Conservation (phyloP, 2,329 filamentous ascomycete genomes). For the Raffaelea deltoideospora region DNA sequence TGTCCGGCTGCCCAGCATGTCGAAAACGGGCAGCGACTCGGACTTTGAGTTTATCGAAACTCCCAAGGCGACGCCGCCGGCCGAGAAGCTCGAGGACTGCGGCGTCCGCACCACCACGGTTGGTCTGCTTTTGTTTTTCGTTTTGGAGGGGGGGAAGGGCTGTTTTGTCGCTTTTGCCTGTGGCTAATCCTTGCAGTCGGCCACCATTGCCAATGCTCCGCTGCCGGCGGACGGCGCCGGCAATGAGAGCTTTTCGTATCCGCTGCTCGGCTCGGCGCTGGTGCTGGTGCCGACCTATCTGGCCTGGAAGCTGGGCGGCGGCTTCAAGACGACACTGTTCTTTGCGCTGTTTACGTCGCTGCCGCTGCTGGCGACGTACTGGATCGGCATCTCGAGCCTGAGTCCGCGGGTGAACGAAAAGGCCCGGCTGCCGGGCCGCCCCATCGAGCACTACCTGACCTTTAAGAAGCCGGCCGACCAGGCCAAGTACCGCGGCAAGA, state of each 20-base stretch:
- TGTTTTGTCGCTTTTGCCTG: background rate
- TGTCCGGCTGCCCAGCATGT: constrained; percentile 27
- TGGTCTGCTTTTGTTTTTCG: background rate
- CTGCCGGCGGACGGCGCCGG: constrained; percentile 80
- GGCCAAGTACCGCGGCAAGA: constrained; percentile 58
- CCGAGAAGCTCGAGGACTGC: constrained; percentile 36
- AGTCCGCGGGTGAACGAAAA: constrained; percentile 90
- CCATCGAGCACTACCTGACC: constrained; percentile 78
- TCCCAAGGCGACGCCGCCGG: constrained; percentile 32
- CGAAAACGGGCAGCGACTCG: constrained; percentile 34
- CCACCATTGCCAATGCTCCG: constrained; percentile 84
- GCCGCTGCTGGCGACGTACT: constrained; percentile 70
- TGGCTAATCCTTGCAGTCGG: constrained; percentile 40
- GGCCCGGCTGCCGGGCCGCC: constrained; percentile 68
- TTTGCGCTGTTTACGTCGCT: constrained; percentile 64
- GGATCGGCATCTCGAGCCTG: constrained; percentile 64
- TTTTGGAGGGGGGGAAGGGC: no score
- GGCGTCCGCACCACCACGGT: constrained; percentile 38
- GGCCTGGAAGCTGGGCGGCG: constrained; percentile 70
- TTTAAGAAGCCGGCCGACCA: constrained; percentile 54
- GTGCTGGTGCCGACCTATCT: constrained; percentile 62
- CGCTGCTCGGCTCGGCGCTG: constrained; percentile 55
- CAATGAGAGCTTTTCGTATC: constrained; percentile 77
- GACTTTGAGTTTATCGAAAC: constrained; percentile 52
- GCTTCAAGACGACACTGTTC: constrained; percentile 77